Conservation (phyloP, 2,329 filamentous ascomycete species). For the Pseudopyricularia javanii region DNA sequence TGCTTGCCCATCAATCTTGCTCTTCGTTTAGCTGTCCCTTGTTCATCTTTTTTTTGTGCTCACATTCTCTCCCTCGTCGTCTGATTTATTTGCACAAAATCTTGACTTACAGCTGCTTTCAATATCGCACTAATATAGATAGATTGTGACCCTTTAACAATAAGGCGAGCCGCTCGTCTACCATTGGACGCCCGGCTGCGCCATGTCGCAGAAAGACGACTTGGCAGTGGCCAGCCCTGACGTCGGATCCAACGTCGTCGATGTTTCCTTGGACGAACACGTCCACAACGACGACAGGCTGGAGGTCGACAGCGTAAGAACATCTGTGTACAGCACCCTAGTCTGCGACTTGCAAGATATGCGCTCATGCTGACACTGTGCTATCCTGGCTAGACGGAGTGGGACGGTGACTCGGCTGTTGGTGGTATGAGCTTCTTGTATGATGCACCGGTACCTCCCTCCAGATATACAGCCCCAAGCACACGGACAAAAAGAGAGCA, state of each 20-base stretch:
- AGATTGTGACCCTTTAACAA: too few species aligned
- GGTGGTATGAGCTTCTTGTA: slow-evolving; percentile 12
- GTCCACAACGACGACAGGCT: background rate
- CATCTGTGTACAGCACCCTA: background rate
- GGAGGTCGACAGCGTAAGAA: background rate
- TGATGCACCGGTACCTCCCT: slow-evolving; percentile 1
- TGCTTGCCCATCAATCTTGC: too few species aligned
- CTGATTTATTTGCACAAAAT: too few species aligned
- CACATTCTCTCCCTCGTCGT: too few species aligned
- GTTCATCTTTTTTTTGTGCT: too few species aligned
- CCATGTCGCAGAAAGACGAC: too few species aligned
- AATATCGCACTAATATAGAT: too few species aligned
- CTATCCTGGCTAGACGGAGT: background rate
- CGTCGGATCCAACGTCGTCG: background rate
- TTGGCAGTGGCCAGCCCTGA: background rate
- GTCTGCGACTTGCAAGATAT: background rate
- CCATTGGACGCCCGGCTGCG: too few species aligned
- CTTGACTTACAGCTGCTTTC: too few species aligned
- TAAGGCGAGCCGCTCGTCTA: too few species aligned
- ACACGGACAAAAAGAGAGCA: background rate
- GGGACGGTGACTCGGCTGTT: slow-evolving; percentile 12
- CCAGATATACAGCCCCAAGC: background rate
- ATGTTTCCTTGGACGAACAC: background rate
- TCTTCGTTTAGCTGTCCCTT: too few species aligned
- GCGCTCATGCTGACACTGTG: background rate